These are phyloP conservation scores for Fusarium nematophilum DNA, from an alignment of 2,329 filamentous ascomycete genomes.

Conservation along the genomic window DNA sequence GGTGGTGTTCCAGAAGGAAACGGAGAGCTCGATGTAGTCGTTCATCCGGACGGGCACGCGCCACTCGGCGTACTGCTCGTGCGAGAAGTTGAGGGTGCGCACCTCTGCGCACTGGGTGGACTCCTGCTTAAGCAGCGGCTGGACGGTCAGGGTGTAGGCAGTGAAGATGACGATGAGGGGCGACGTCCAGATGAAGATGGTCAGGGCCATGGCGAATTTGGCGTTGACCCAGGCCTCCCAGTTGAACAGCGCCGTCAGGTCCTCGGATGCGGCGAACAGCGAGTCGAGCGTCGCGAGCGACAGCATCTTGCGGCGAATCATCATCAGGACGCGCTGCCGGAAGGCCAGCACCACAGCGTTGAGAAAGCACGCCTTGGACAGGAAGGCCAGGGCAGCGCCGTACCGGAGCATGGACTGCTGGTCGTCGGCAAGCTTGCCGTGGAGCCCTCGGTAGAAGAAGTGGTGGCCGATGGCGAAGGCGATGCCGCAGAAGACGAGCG, in stretches of 20 bases:
- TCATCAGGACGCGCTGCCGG: constrained; percentile 42
- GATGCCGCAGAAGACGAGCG: constrained; percentile 35
- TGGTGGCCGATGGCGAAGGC: constrained; percentile 42
- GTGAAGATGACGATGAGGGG: constrained; percentile 43
- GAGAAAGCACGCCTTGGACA: constrained; percentile 42
- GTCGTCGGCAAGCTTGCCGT: constrained; percentile 29
- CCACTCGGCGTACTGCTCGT: constrained; percentile 33
- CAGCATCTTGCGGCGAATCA: constrained; percentile 43
- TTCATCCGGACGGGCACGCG: constrained; percentile 18
- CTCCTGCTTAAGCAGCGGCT: constrained; percentile 17
- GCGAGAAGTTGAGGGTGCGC: constrained; percentile 41
- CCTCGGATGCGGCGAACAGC: constrained; percentile 40
- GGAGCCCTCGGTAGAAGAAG: constrained; percentile 36
- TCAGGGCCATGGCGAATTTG: constrained; percentile 41
- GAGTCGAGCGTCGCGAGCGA: constrained; percentile 42
- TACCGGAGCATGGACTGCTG: constrained; percentile 40
- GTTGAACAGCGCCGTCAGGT: constrained; percentile 40
- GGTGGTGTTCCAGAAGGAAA: constrained; percentile 38
- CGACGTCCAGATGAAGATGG: constrained; percentile 42
- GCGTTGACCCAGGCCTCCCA: constrained; percentile 40
- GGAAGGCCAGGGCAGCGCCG: constrained; percentile 37
- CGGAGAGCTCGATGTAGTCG: constrained; percentile 29
- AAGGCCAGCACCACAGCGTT: constrained; percentile 41
- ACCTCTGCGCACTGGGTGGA: constrained; percentile 32
- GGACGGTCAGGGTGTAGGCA: constrained; percentile 39